A percentile compares a stretch with the other conserved stretches of the same genome.
phyloP scores from a whole-genome alignment of 257 asterid genomes.

The Nicotiana benthamiana region DNA sequence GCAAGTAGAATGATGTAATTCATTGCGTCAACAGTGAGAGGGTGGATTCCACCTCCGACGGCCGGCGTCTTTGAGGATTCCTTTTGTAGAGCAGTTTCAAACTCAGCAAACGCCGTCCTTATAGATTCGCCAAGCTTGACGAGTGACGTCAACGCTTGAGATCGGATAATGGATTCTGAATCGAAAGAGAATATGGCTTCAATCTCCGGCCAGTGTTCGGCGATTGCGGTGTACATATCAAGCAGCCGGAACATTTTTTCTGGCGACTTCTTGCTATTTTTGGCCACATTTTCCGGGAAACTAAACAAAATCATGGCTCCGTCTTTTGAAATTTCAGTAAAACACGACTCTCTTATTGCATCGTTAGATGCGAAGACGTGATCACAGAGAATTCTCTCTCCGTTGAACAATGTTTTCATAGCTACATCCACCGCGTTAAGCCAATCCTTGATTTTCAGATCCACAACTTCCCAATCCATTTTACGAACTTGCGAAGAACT shows the following conservation, averaged over 20 bases:
- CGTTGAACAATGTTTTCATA: slow-evolving; percentile 44
- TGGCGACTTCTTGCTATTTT: slow-evolving; percentile 41
- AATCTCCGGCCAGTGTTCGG: slow-evolving; percentile 61
- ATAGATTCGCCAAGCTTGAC: slow-evolving; percentile 41
- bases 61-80: slow-evolving; percentile 45
- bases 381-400: slow-evolving; percentile 67
- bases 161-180: slow-evolving; percentile 30
- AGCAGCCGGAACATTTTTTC: slow-evolving; percentile 61
- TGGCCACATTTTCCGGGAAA: slow-evolving; percentile 55
- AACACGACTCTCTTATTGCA: slow-evolving; percentile 53
- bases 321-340: slow-evolving; percentile 46
- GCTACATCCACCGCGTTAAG: slow-evolving; percentile 33
- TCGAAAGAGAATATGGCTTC: slow-evolving; percentile 55
- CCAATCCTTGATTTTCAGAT: slow-evolving; percentile 42
- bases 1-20: slow-evolving; percentile 48
- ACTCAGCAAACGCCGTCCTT: slow-evolving; percentile 34
- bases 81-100: slow-evolving; percentile 45
- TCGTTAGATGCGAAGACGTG: slow-evolving; percentile 56
- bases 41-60: slow-evolving; percentile 62
- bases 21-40: slow-evolving; percentile 50
- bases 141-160: slow-evolving; percentile 52
- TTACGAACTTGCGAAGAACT: slow-evolving; percentile 38
- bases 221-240: slow-evolving; percentile 66
- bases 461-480: slow-evolving; percentile 56
- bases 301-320: slow-evolving; percentile 58